Evolutionary conservation across 306 rosid genomes (phyloP).

Genomic region (Cucurbita maxima): DNA sequence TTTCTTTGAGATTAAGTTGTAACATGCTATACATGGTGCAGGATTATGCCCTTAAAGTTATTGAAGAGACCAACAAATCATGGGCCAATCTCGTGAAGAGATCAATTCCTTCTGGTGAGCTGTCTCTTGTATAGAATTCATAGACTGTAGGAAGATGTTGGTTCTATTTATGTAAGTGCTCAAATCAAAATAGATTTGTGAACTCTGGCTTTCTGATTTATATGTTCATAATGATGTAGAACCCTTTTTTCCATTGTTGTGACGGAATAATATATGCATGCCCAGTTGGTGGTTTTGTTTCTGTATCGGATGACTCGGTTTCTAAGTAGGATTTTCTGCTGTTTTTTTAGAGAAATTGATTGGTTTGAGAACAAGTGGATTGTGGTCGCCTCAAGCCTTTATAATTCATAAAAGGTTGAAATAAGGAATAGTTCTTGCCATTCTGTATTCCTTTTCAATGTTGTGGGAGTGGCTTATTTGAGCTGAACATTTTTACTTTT

Average conservation of each 20-base stretch:
- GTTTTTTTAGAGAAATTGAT: not conserved
- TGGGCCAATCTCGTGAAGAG: slow-evolving; percentile 69
- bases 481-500: not conserved
- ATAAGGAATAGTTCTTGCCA: not conserved
- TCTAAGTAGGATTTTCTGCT: not conserved
- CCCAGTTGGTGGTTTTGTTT: not conserved
- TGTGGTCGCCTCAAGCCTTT: not conserved
- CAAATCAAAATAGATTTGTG: not conserved
- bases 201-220: not conserved
- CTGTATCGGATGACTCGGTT: not conserved
- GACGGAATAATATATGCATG: not conserved
- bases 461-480: not conserved
- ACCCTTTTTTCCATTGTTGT: not conserved
- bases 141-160: not conserved
- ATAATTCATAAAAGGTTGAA: not conserved
- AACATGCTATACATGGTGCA: not conserved
- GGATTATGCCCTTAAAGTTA: slow-evolving; percentile 28
- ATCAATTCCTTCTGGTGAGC: slow-evolving; percentile 67
- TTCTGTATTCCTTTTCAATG: not conserved
- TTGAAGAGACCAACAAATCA: slow-evolving; percentile 66
- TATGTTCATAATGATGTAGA: slow-evolving; percentile 1
- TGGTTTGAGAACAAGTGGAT: not conserved
- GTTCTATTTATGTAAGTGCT: not conserved
- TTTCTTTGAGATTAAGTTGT: not conserved
- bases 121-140: slow-evolving; percentile 6